These are phyloP conservation scores for Metschnikowia vanudenii DNA, from an alignment of 805 yeast genomes.

Conservation along the genomic window DNA sequence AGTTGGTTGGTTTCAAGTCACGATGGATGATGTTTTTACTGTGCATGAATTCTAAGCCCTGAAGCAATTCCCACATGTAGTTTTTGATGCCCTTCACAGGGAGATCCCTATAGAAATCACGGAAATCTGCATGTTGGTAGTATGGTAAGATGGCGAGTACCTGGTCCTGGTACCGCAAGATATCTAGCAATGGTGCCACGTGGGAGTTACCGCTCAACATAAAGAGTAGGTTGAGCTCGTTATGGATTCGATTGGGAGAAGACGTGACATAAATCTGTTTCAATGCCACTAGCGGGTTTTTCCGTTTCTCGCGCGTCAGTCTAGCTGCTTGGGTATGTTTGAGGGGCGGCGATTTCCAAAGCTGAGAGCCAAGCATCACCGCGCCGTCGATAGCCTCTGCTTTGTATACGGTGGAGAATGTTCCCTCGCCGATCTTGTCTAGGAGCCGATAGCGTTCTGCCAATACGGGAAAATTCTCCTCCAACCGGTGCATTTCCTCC, in stretches of 20 bases:
- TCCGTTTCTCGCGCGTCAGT: conserved; percentile 25
- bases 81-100: conserved; percentile 76
- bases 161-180: conserved; percentile 84
- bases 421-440: conserved; percentile 66
- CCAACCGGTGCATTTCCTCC: conserved; percentile 57
- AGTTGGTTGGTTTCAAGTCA: conserved; percentile 57
- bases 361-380: conserved; percentile 37
- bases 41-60: conserved; percentile 66
- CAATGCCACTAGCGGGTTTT: conserved; percentile 68
- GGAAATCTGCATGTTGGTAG: conserved; percentile 85
- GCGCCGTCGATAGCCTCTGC: conserved; percentile 52
- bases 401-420: conserved; percentile 60
- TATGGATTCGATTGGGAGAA: conserved; percentile 85
- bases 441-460: conserved; percentile 47
- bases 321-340: conserved; percentile 20
- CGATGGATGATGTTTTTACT: conserved; percentile 42
- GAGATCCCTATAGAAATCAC: conserved; percentile 79
- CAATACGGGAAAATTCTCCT: conserved; percentile 53
- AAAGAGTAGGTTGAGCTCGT: conserved; percentile 79
- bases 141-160: conserved; percentile 90
- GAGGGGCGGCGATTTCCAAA: conserved; percentile 47
- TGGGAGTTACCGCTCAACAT: conserved; percentile 63
- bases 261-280: conserved; percentile 94
- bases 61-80: conserved; percentile 76
- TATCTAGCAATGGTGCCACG: conserved; percentile 89